Conservation (phyloP, 345 rosid genomes). For the Salix koriyanagi region DNA sequence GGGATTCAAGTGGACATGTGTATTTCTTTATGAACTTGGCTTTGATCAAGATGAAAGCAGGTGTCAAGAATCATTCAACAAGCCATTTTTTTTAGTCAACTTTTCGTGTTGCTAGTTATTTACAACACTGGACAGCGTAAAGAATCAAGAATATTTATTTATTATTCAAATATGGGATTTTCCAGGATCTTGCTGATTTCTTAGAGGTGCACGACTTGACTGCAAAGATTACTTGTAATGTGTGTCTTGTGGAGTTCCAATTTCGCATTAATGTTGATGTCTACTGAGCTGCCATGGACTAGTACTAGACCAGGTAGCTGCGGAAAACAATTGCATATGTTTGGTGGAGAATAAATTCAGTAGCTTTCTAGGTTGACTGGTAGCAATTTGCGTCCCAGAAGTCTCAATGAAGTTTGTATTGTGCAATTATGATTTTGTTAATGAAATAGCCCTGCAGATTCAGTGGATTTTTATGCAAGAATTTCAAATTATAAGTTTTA, state of each 20-base stretch:
- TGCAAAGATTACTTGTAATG: background rate
- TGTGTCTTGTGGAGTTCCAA: background rate
- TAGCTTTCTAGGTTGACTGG: background rate
- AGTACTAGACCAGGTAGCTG: background rate
- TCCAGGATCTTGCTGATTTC: background rate
- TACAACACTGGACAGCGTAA: background rate
- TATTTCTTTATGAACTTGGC: background rate
- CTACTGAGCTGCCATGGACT: background rate
- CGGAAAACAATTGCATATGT: background rate
- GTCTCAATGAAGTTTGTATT: background rate
- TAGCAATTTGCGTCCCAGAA: background rate
- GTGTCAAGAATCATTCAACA: background rate
- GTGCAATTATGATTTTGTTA: background rate
- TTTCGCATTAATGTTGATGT: background rate
- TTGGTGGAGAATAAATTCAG: background rate
- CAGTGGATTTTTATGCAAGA: background rate
- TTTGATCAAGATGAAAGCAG: background rate
- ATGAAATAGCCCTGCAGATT: background rate
- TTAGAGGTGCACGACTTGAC: constrained; percentile 7
- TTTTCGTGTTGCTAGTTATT: background rate
- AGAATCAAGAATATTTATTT: background rate
- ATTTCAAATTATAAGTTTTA: too few species aligned
- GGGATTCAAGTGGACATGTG: background rate
- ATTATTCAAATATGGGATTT: background rate
- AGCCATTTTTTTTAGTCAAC: background rate